These are phyloP conservation scores for Eucalyptus fibrosa DNA, from an alignment of 345 rosid species.

Conservation along the genomic window DNA sequence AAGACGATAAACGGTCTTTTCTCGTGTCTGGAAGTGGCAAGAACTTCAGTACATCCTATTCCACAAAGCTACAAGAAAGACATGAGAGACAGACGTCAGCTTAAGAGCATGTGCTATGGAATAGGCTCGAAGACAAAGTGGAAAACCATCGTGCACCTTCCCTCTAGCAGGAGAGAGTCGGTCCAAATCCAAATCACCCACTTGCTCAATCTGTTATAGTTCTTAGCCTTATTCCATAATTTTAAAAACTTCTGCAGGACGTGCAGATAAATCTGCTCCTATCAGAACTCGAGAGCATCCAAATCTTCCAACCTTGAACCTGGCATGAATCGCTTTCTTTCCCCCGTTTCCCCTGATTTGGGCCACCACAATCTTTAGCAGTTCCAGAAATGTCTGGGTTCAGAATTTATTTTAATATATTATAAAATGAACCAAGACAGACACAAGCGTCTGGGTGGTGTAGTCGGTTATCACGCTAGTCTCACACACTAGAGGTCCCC, in stretches of 20 bases:
- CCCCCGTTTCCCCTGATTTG: background rate
- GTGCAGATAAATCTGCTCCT: background rate
- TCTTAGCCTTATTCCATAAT: background rate
- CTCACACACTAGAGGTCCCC: conserved; percentile 69
- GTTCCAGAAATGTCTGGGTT: background rate
- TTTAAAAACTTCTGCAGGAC: background rate
- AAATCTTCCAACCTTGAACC: background rate
- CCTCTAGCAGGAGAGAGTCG: background rate
- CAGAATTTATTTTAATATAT: background rate
- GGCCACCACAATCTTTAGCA: background rate
- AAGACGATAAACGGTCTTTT: background rate
- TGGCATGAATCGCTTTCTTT: background rate
- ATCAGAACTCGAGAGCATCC: background rate
- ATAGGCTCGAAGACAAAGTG: background rate
- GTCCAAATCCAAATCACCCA: background rate
- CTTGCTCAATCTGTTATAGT: background rate
- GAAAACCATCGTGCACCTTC: background rate
- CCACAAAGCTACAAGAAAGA: background rate
- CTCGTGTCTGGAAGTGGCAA: background rate
- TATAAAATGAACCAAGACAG: fast-evolving
- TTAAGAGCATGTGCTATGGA: background rate
- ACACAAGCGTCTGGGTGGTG: conserved; percentile 44
- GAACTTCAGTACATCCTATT: background rate
- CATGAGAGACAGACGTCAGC: background rate
- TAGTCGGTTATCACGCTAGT: conserved; percentile 67